Conservation (phyloP, 768 basidiomycete species). For the Naganishia vaughanmartiniae region DNA sequence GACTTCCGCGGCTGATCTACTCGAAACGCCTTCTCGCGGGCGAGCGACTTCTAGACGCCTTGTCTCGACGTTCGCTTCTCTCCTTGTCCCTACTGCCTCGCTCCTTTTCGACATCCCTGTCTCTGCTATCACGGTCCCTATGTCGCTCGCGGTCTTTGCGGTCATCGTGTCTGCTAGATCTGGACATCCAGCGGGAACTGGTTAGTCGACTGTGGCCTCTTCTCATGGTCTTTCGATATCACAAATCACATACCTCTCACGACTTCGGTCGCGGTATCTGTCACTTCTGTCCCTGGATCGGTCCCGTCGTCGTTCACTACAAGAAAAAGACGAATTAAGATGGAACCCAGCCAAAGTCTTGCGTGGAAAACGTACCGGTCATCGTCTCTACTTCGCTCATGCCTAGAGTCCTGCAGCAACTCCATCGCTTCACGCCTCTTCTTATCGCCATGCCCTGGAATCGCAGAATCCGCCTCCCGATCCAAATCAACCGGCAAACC, state of each 20-base stretch:
- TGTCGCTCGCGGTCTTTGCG: slow-evolving; percentile 30
- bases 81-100: slow-evolving; percentile 17
- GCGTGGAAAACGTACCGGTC: slow-evolving; percentile 29
- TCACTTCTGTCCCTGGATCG: slow-evolving; percentile 59
- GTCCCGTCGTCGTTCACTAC: slow-evolving; percentile 28
- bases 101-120: slow-evolving; percentile 16
- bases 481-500: slow-evolving; percentile 50
- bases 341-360: slow-evolving; percentile 49
- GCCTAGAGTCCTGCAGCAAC: slow-evolving; percentile 45
- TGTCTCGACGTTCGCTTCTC: slow-evolving; percentile 18
- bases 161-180: slow-evolving; percentile 25
- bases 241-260: slow-evolving; percentile 56
- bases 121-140: slow-evolving; percentile 21
- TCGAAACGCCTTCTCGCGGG: slow-evolving; percentile 19
- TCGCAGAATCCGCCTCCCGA: slow-evolving; percentile 25
- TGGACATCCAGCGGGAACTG: not conserved
- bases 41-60: slow-evolving; percentile 25
- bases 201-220: not conserved
- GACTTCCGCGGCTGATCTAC: not conserved
- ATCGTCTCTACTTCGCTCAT: slow-evolving; percentile 33
- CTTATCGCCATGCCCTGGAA: slow-evolving; percentile 47
- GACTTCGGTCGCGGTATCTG: slow-evolving; percentile 62
- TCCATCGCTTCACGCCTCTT: slow-evolving; percentile 48
- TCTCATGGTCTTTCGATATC: slow-evolving; percentile 45
- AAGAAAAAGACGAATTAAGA: slow-evolving; percentile 39